Percentiles rank a stretch among this genome's conserved stretches.
These are phyloP conservation scores for Kalaharituber pfeilii DNA, from an alignment of 2,329 filamentous ascomycete genomes.

Conservation along the genomic window DNA sequence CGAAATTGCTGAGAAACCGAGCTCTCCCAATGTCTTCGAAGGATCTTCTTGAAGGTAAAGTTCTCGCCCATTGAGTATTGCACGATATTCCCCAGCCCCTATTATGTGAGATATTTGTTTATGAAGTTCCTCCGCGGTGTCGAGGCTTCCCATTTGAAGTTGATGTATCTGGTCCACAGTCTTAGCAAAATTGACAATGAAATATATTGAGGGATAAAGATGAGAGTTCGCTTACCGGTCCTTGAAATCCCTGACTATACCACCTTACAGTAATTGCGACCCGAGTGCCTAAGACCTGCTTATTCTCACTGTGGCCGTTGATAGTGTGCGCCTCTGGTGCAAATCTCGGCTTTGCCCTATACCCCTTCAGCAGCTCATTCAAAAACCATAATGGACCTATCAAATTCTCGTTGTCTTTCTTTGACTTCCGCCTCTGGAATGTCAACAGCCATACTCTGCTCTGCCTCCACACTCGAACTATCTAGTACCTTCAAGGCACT, in stretches of 20 bases:
- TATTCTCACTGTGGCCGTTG: constrained; percentile 7
- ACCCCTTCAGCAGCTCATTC: constrained; percentile 44
- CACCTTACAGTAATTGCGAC: constrained; percentile 11
- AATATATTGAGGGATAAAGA: background rate
- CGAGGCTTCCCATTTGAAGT: constrained; percentile 16
- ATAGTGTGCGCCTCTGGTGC: constrained; percentile 32
- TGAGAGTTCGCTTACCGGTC: constrained; percentile 9
- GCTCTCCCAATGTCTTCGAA: constrained; percentile 16
- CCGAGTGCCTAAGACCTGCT: constrained; percentile 9
- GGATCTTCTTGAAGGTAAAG: constrained; percentile 18
- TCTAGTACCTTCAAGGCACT: background rate
- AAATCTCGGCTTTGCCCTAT: constrained; percentile 39
- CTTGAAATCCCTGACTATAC: constrained; percentile 9
- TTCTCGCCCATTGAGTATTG: constrained; percentile 19
- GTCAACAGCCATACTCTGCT: constrained; percentile 33
- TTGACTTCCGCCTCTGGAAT: constrained; percentile 33
- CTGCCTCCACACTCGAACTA: background rate
- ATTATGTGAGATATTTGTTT: constrained; percentile 12
- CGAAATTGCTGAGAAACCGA: constrained; percentile 15
- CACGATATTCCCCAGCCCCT: constrained; percentile 13
- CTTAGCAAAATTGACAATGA: background rate
- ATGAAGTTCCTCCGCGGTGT: constrained; percentile 17
- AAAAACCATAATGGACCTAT: constrained; percentile 52
- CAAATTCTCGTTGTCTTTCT: constrained; percentile 46
- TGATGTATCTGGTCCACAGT: background rate